Conservation (phyloP, 192 early-diverging fungal species). For the Coemansia sp. region DNA sequence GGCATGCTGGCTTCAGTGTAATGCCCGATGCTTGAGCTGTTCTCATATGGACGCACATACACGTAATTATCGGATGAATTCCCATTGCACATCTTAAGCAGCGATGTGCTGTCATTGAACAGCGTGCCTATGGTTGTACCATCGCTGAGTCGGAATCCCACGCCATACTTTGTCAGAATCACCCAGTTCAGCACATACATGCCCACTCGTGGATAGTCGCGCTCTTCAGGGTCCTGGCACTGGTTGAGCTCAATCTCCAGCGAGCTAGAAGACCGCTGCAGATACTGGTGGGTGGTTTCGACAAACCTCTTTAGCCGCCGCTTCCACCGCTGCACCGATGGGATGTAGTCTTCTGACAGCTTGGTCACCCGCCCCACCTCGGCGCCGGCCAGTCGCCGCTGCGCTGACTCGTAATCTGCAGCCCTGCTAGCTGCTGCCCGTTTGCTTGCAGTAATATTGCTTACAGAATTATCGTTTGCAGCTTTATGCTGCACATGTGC, state of each 20-base stretch:
- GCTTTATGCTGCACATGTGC: no score
- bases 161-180: constrained; percentile 77
- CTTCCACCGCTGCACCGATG: constrained; percentile 42
- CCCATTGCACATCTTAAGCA: constrained; percentile 35
- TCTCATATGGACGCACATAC: constrained; percentile 40
- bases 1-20: constrained; percentile 30
- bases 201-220: constrained; percentile 33
- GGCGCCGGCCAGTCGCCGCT: constrained; percentile 7
- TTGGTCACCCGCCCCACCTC: constrained; percentile 44
- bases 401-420: constrained; percentile 13
- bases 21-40: constrained; percentile 39
- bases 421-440: constrained; percentile 4
- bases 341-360: constrained; percentile 42
- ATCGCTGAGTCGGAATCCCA: constrained; percentile 85
- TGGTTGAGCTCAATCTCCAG: constrained; percentile 23
- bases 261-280: constrained; percentile 19
- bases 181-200: constrained; percentile 90
- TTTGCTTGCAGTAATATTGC: not conserved
- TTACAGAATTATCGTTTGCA: not conserved
- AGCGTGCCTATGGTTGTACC: constrained; percentile 72
- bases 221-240: not conserved
- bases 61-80: constrained; percentile 15
- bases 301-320: constrained; percentile 32
- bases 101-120: constrained; percentile 85
- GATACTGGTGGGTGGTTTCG: constrained; percentile 19